Percentiles rank a stretch among this genome's conserved stretches.
Conservation (phyloP, 192 early-diverging fungal genomes). For the Backusella tuberculispora region DNA sequence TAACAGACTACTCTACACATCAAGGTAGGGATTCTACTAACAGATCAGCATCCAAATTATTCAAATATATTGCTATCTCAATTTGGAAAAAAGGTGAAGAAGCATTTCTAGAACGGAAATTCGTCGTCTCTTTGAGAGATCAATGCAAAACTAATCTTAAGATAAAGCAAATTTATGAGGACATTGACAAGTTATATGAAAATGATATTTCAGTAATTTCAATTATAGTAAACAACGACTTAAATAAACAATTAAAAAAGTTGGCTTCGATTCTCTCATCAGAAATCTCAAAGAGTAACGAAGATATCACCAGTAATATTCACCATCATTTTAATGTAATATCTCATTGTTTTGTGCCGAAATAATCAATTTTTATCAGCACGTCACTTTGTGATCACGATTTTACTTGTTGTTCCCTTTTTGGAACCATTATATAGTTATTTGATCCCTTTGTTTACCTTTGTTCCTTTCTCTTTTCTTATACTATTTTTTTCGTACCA, state of each 20-base stretch:
- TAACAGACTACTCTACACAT: not conserved
- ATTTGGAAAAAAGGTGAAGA: conserved; percentile 11
- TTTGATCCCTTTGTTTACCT: too few relatives aligned
- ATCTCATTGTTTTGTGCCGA: too few relatives aligned
- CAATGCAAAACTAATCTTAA: not conserved
- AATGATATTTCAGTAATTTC: not conserved
- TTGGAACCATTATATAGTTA: too few relatives aligned
- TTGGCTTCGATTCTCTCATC: not conserved
- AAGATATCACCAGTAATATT: conserved; percentile 7
- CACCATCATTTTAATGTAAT: not conserved
- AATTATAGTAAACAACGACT: not conserved
- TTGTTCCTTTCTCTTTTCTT: too few relatives aligned
- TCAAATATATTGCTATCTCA: not conserved
- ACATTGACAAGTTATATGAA: conserved; percentile 5
- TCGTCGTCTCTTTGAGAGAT: conserved; percentile 14
- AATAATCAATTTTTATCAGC: too few relatives aligned
- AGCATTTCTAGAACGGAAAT: not conserved
- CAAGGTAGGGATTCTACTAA: not conserved
- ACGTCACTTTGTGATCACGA: too few relatives aligned
- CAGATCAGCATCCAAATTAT: not conserved
- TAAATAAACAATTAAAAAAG: too few relatives aligned
- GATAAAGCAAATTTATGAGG: not conserved
- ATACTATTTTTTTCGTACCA: too few relatives aligned
- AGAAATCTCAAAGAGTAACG: not conserved
- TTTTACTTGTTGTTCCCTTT: too few relatives aligned